Evolutionary conservation across 2,329 filamentous ascomycete species (phyloP).

Genomic region (Diplocarpon rosae): DNA sequence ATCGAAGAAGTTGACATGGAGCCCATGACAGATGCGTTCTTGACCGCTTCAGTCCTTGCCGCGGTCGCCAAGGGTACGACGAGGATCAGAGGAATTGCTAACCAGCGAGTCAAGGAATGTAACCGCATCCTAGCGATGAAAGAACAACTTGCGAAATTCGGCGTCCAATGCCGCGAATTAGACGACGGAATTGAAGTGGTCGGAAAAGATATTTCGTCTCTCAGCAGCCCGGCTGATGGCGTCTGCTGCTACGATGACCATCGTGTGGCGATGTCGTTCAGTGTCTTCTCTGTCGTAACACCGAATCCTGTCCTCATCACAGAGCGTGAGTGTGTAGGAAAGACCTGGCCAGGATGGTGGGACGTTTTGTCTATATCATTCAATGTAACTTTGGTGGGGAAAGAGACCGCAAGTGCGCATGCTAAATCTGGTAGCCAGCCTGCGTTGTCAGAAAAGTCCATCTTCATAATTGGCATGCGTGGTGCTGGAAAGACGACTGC

Average conservation of each 20-base stretch:
- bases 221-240: conserved; percentile 48
- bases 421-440: conserved; percentile 28
- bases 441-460: conserved; percentile 45
- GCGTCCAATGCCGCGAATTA: conserved; percentile 73
- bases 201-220: conserved; percentile 37
- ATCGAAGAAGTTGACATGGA: conserved; percentile 91
- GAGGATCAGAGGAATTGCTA: conserved; percentile 86
- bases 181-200: conserved; percentile 83
- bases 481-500: conserved; percentile 94
- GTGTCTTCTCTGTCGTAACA: conserved; percentile 66
- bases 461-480: conserved; percentile 95
- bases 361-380: conserved; percentile 75
- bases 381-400: conserved; percentile 63
- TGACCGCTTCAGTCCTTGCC: conserved; percentile 86
- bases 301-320: conserved; percentile 65
- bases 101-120: conserved; percentile 96
- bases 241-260: conserved; percentile 96
- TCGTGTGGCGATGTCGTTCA: conserved; percentile 96
- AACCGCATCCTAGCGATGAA: conserved; percentile 95
- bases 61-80: conserved; percentile 79
- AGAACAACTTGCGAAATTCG: conserved; percentile 87
- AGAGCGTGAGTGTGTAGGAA: conserved; percentile 87
- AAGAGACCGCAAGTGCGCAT: conserved; percentile 35
- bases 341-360: conserved; percentile 99
- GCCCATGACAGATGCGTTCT: conserved; percentile 96